Evolutionary conservation across 345 rosid genomes (phyloP).

Genomic region (Zanthoxylum bungeanum): DNA sequence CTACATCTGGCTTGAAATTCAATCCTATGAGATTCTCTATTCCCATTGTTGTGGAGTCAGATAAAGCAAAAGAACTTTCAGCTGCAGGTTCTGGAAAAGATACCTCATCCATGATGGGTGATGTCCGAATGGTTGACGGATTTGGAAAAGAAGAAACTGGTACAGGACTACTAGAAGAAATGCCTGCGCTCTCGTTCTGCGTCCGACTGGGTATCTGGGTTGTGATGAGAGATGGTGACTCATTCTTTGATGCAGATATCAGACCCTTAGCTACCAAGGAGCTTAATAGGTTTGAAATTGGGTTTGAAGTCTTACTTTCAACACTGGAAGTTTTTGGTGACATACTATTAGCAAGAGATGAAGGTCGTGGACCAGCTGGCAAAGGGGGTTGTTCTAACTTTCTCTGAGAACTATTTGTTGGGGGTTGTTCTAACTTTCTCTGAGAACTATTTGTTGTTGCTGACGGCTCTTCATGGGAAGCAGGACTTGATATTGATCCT

Average conservation of each 20-base stretch:
- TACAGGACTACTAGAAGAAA: conserved; percentile 28
- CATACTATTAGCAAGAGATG: conserved; percentile 30
- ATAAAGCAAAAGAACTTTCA: conserved; percentile 25
- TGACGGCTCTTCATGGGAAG: conserved; percentile 27
- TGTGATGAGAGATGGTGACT: conserved; percentile 32
- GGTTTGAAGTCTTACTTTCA: conserved; percentile 49
- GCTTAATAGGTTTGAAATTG: conserved; percentile 78
- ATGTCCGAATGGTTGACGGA: conserved; percentile 29
- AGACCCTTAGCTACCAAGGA: conserved; percentile 89
- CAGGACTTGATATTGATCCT: conserved; percentile 27
- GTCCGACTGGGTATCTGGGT: conserved; percentile 27
- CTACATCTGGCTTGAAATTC: conserved; percentile 64
- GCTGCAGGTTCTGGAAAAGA: conserved; percentile 35
- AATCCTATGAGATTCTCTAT: conserved; percentile 59
- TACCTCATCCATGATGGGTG: conserved; percentile 34
- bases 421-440: conserved; percentile 42
- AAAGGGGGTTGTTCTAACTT: conserved; percentile 44
- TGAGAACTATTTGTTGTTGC: conserved; percentile 24
- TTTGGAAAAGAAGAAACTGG: conserved; percentile 36
- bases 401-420: conserved; percentile 24
- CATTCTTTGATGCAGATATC: conserved; percentile 72
- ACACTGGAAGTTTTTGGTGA: conserved; percentile 36
- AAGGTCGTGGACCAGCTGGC: conserved; percentile 38
- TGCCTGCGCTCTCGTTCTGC: conserved; percentile 37
- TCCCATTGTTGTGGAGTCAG: conserved; percentile 25